phyloP scores from a whole-genome alignment of 2,329 filamentous ascomycete genomes.

The Aspergillus carbonarius region DNA sequence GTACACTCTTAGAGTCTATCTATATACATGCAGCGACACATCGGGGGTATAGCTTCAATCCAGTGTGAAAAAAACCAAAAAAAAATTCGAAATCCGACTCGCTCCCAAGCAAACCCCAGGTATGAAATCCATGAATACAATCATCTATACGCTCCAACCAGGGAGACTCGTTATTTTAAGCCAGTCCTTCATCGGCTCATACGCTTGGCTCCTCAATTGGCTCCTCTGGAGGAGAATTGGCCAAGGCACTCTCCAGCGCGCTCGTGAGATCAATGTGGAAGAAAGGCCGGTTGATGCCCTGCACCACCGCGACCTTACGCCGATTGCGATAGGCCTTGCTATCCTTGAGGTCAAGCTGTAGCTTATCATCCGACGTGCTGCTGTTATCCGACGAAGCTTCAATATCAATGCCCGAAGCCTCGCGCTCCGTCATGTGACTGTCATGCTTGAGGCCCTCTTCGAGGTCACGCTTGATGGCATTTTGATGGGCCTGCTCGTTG shows the following conservation, averaged over 20 bases:
- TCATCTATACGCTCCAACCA: slow-evolving; percentile 15
- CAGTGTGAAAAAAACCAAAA: not conserved
- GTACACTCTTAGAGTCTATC: slow-evolving; percentile 9
- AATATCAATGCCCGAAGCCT: slow-evolving; percentile 30
- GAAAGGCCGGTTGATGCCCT: slow-evolving; percentile 83
- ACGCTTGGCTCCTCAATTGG: slow-evolving; percentile 1
- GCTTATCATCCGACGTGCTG: slow-evolving; percentile 34
- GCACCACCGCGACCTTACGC: slow-evolving; percentile 63
- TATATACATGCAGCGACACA: slow-evolving; percentile 13
- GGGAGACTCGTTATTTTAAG: slow-evolving; percentile 11
- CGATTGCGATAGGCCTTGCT: slow-evolving; percentile 48
- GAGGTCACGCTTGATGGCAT: slow-evolving; percentile 21
- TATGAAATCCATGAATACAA: not conserved
- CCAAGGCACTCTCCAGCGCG: slow-evolving; percentile 82
- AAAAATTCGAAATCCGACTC: not conserved
- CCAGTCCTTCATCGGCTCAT: not conserved
- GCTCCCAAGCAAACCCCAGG: not conserved
- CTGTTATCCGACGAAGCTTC: slow-evolving; percentile 31
- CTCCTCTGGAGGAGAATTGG: slow-evolving; percentile 62
- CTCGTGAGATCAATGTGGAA: slow-evolving; percentile 93
- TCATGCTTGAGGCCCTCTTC: slow-evolving; percentile 35
- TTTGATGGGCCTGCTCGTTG: slow-evolving; percentile 52
- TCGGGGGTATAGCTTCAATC: slow-evolving; percentile 13
- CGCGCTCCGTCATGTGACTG: slow-evolving; percentile 31
- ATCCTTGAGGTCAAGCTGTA: slow-evolving; percentile 48